phyloP scores from a whole-genome alignment of 331 rosid species.

The Malus hybrid region DNA sequence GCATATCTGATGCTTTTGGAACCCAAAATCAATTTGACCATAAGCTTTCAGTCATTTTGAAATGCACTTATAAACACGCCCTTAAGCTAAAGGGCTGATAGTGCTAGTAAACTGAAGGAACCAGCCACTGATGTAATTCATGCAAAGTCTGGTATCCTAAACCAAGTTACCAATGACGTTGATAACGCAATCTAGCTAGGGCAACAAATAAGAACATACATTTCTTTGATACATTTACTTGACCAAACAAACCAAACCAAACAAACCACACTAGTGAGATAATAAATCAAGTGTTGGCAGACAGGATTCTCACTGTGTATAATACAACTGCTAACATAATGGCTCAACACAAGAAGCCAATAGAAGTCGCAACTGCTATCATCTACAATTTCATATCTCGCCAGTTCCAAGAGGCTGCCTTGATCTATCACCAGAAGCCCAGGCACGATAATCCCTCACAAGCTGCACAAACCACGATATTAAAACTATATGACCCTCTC shows the following conservation, averaged over 20 bases:
- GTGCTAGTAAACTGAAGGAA: too few relatives aligned
- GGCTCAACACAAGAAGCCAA: constrained; percentile 6
- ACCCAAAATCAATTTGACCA: too few relatives aligned
- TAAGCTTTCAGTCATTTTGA: too few relatives aligned
- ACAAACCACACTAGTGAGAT: neutral
- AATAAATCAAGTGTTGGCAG: neutral
- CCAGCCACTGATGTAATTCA: too few relatives aligned
- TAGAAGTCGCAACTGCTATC: neutral
- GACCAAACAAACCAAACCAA: neutral
- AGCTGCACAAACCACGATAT: constrained; percentile 43
- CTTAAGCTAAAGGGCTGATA: too few relatives aligned
- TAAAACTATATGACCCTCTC: neutral
- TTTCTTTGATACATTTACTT: neutral
- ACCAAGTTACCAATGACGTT: neutral
- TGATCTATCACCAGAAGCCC: constrained; percentile 92
- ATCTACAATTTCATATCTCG: constrained; percentile 43
- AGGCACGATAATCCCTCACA: constrained; percentile 81
- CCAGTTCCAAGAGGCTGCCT: constrained; percentile 96
- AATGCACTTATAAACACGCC: too few relatives aligned
- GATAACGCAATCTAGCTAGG: neutral
- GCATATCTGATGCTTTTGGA: too few relatives aligned
- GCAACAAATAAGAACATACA: neutral
- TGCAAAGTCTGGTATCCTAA: too few relatives aligned
- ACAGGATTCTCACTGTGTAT: neutral
- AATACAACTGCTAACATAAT: neutral